Evolutionary conservation across 805 yeast genomes (phyloP), one percentile per base, ranked within the genome.

Genomic region (Zygoascus ofunaensis): DNA sequence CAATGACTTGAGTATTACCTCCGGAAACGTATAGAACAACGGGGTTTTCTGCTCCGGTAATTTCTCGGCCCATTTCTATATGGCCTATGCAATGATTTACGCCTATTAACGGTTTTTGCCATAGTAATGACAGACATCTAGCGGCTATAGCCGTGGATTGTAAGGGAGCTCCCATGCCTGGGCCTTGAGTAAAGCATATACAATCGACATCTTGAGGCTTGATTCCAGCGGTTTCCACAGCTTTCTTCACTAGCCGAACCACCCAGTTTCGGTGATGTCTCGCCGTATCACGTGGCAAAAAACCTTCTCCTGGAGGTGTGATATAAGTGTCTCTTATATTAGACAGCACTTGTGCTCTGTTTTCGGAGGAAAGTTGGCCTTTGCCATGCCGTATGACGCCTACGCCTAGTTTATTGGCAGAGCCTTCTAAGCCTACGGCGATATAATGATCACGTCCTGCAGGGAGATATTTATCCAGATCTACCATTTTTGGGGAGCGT

Each of bases 131-230:
- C 33, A 89, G 65, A 0, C 96, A 80, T 58, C 99, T 70, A 1
- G 98, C 97, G 1, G 94, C 94, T 40, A 92, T 72, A 2, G 82
- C 97, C 34, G 87, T 96, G 45, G 90, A 79, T 55, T 92, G 95
- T 43, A 92, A 66, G 0, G 99, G 99, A 0, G 97, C 97, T 2
- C 99, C 99, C 97, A 92, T 92, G 1, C 99, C 99, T 0, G 98
- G 99, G 4, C 98, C 98, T 63, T 84, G 94, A 1, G 98, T 92
- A 61, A 92, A 92, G 61, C 95, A 87, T 40, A 92, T 83, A 49
- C 72, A 68, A 48, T 67, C 70, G 24, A 68, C 51, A 5, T 66
- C 68, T 2, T 42, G 41, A 41, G 84, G 80, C 4, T 82, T 57
- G 38, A 83, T 83, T 5, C 53, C 48, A 4, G 72, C 68, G 35